Conservation (phyloP, 257 asterid species). For the Fraxinus cuspidata region DNA sequence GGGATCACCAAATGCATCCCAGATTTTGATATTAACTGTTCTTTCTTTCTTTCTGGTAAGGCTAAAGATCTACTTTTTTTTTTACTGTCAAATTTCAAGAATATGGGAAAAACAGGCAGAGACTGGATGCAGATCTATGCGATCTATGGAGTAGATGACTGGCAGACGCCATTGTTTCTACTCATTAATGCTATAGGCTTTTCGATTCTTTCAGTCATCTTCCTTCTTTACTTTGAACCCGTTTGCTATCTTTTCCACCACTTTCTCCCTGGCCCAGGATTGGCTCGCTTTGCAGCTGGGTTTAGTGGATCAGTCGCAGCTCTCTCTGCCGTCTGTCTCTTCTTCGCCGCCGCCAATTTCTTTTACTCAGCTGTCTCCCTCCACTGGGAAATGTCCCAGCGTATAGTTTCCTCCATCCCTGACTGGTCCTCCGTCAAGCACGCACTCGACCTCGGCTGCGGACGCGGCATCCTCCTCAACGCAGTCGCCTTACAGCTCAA, state of each 20-base stretch:
- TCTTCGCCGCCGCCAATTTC: constrained; percentile 77
- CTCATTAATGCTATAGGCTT: constrained; percentile 65
- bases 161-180: constrained; percentile 84
- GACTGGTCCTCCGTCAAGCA: constrained; percentile 90
- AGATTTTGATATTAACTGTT: no score
- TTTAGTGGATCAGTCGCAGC: constrained; percentile 88
- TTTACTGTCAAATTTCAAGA: not conserved
- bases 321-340: constrained; percentile 82
- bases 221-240: constrained; percentile 81
- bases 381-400: constrained; percentile 93
- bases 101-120: constrained; percentile 71
- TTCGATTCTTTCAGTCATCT: constrained; percentile 57
- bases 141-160: constrained; percentile 87
- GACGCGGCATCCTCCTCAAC: constrained; percentile 87
- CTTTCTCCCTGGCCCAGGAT: constrained; percentile 62
- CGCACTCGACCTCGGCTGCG: constrained; percentile 94
- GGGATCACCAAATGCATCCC: no score
- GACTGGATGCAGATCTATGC: constrained; percentile 98
- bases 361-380: constrained; percentile 85
- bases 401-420: constrained; percentile 71
- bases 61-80: no score
- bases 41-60: no score
- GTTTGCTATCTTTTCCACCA: constrained; percentile 54
- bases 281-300: constrained; percentile 82
- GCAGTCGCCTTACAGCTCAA: constrained; percentile 92